Evolutionary conservation across 768 basidiomycete genomes (phyloP).

Genomic region (Lanmaoa pseudosensibilis): DNA sequence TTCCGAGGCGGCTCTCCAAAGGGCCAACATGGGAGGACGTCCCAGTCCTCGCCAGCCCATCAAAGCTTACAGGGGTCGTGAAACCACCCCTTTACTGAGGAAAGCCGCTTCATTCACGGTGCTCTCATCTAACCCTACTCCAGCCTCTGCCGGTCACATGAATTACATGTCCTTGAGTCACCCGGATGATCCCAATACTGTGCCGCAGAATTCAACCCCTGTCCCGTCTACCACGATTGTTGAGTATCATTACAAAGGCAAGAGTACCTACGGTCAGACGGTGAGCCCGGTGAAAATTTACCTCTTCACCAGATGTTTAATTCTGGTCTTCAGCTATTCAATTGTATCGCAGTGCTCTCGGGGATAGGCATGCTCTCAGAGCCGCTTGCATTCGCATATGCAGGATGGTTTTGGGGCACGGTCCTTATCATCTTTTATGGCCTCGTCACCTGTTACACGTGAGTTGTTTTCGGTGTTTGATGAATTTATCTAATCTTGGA

Average conservation of each 20-base stretch:
- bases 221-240: background rate
- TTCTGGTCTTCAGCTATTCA: slow-evolving; percentile 63
- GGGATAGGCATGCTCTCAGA: slow-evolving; percentile 90
- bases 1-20: slow-evolving; percentile 22
- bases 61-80: background rate
- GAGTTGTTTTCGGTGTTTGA: slow-evolving; percentile 30
- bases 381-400: slow-evolving; percentile 87
- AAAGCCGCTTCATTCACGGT: slow-evolving; percentile 39
- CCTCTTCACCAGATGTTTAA: background rate
- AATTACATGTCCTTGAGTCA: background rate
- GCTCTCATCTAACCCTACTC: slow-evolving; percentile 4
- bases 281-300: slow-evolving; percentile 36
- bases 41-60: background rate
- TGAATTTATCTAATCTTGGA: slow-evolving; percentile 2
- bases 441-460: slow-evolving; percentile 87
- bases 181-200: background rate
- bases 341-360: slow-evolving; percentile 80
- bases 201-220: slow-evolving; percentile 4
- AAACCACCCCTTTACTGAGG: slow-evolving; percentile 43
- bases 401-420: slow-evolving; percentile 85
- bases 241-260: slow-evolving; percentile 42
- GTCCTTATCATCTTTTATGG: slow-evolving; percentile 75
- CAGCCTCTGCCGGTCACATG: background rate
- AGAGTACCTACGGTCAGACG: slow-evolving; percentile 74
- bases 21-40: slow-evolving; percentile 14